These are phyloP conservation scores for Kluyveromyces dobzhanskii DNA, from an alignment of 805 yeast genomes.

Conservation along the genomic window DNA sequence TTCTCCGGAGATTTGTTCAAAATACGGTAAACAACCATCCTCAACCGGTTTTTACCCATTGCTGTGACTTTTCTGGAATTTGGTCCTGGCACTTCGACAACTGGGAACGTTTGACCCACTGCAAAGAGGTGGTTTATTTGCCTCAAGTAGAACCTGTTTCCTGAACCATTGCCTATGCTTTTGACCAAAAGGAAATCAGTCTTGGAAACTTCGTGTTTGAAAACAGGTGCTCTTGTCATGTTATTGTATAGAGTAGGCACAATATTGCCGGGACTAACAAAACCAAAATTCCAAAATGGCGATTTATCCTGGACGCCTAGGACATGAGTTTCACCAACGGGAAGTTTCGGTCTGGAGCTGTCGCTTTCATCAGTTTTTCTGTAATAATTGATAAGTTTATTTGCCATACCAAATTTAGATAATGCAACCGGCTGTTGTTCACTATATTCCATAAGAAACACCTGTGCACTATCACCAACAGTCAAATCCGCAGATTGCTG, in stretches of 20 bases:
- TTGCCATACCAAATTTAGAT: slow-evolving; percentile 92
- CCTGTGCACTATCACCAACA: slow-evolving; percentile 70
- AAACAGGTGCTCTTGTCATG: slow-evolving; percentile 87
- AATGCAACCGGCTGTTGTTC: slow-evolving; percentile 81
- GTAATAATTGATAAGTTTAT: slow-evolving; percentile 86
- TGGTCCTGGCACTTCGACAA: slow-evolving; percentile 93
- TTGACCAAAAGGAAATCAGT: slow-evolving; percentile 80
- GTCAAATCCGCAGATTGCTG: slow-evolving; percentile 67
- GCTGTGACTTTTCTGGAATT: slow-evolving; percentile 94
- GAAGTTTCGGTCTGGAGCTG: slow-evolving; percentile 73
- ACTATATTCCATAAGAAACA: slow-evolving; percentile 77
- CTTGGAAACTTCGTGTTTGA: slow-evolving; percentile 66
- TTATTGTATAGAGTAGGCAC: slow-evolving; percentile 92
- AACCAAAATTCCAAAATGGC: slow-evolving; percentile 98
- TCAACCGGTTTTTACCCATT: slow-evolving; percentile 80
- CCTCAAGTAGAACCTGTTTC: slow-evolving; percentile 61
- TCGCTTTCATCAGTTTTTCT: slow-evolving; percentile 79
- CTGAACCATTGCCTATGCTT: slow-evolving; percentile 72
- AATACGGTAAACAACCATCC: slow-evolving; percentile 88
- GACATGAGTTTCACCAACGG: slow-evolving; percentile 91
- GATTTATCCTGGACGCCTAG: slow-evolving; percentile 93
- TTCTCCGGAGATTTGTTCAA: slow-evolving; percentile 66
- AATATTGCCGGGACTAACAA: slow-evolving; percentile 87
- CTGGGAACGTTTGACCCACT: slow-evolving; percentile 91
- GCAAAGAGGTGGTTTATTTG: slow-evolving; percentile 65